A percentile compares a stretch with the other conserved stretches of the same genome.
These are phyloP conservation scores for Quercus mongolica DNA, from an alignment of 306 rosid species.

Conservation along the genomic window DNA sequence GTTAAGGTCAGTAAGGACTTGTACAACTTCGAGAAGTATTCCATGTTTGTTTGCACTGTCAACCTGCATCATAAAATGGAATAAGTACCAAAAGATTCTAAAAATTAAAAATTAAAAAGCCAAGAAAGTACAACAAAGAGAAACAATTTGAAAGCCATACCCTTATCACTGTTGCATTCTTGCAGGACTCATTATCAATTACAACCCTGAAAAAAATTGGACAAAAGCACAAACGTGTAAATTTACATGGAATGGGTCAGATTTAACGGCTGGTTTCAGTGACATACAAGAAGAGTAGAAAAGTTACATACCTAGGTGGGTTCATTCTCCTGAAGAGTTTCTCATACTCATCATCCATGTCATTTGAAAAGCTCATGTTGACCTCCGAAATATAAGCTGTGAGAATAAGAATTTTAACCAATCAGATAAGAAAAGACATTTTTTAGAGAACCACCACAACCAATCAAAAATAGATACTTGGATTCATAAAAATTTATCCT, in stretches of 20 bases:
- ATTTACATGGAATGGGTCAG: neutral
- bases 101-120: neutral
- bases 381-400: conserved; percentile 59
- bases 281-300: conserved; percentile 15
- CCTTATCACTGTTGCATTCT: conserved; percentile 85
- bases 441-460: conserved; percentile 31
- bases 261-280: neutral
- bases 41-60: conserved; percentile 87
- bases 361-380: conserved; percentile 73
- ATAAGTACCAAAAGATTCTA: conserved; percentile 3
- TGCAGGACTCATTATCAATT: conserved; percentile 79
- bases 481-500: neutral
- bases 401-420: conserved; percentile 33
- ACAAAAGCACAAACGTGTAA: conserved; percentile 14
- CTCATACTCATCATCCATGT: conserved; percentile 85
- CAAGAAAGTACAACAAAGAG: neutral
- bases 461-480: conserved; percentile 35
- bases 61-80: conserved; percentile 42
- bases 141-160: conserved; percentile 29
- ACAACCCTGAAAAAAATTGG: conserved; percentile 68
- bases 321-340: conserved; percentile 88
- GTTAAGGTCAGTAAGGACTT: conserved; percentile 82
- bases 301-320: conserved; percentile 63
- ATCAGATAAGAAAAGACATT: conserved; percentile 34
- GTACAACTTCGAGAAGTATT: conserved; percentile 91